Base-by-base conservation (phyloP, 306 rosid genomes). In the Prunus fruticosa region DNA sequence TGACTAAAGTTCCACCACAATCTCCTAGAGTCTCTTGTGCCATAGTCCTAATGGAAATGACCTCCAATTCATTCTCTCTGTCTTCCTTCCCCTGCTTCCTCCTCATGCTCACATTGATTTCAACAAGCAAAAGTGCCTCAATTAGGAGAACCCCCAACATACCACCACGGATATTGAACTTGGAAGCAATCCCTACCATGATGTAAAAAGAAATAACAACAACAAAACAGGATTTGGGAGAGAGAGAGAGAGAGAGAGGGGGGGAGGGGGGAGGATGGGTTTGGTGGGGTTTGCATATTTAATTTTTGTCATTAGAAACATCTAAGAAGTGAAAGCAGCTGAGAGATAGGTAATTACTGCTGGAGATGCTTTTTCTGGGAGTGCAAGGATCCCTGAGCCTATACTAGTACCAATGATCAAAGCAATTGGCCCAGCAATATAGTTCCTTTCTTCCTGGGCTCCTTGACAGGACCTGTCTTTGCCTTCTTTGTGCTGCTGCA, bases 21-120 rank as follows among this genome's bases (percentile, higher is more conserved):
- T 86, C 85, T 25, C 97, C 97, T 51, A 89, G 82, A 54, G 91
- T 87, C 81, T 88, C 97, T 80, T 89, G 91, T 43, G 93, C 95
- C 97, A 91, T 91, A 27, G 93, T 91, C 67, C 88, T 88, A 10
- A 89, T 75, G 16, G 94, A 91, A 83, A 91, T 82, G 20, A 86
- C 84, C 79, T 86, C 89, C 77, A 89, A 69, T 4, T 85, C 91
- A 67, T 76, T 81, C 41, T 57, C 80, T 58, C 56, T 77, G 71
- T 72, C 81, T 69, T 71, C 68, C 60, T 64, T 77, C 68, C 69
- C 64, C 72, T 64, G 86, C 83, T 75, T 81, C 67, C 82, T 84
- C 87, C 88, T 53, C 71, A 91, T 50, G 70, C 78, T 82, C 70
- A 91, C 94, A 74, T 89, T 89, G n/a, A n/a, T n/a, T n/a, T n/a